Evolutionary conservation across 805 yeast species (phyloP), one percentile per base, ranked within the genome.

Genomic region (Kuraishia borneana): DNA sequence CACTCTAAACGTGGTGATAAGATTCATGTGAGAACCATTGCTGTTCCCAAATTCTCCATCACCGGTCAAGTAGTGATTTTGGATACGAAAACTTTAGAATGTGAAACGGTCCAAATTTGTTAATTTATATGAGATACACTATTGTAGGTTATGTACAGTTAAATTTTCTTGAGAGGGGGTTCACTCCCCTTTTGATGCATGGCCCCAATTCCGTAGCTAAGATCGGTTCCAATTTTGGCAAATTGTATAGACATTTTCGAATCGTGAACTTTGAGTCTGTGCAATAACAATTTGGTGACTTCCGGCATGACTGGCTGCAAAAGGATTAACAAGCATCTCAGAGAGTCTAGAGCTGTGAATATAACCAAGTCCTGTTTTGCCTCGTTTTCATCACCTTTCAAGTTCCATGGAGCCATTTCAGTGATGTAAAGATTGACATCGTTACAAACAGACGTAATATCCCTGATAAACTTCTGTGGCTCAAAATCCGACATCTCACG

Each of bases 301-400:
- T 58, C 58, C 0, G 97, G 96, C 27, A 83, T 73, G 18, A 89
- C 63, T 2, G 95, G 84, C 38, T 69, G 76, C 21, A 81, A 61
- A 23, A 83, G 48, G 6, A 89, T 75, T 1, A 89, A 65, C 8
- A 70, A 46, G 1, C 83, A 67, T 37, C 97, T 65, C 12, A 77
- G 64, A 1, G 75, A 67, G 44, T 89, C 97, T 6, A 83, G 69
- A 1, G 84, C 79, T 6, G 70, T 47, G 40, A 69, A 74, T 2
- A 88, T 72, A 10, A 75, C 66, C 30, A 67, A 56, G 50, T 76
- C 80, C 42, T 68, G 76, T 17, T 42, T 41, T 5, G 44, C 22
- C 20, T 44, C 48, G 3, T 51, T 51, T 5, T 37, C 37, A 12
- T 44, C 43, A 6, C 53, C 60, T 17, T 58, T 59, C 33, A 63